These are phyloP conservation scores for Jacaranda mimosifolia DNA, from an alignment of 257 asterid genomes.

Conservation along the genomic window DNA sequence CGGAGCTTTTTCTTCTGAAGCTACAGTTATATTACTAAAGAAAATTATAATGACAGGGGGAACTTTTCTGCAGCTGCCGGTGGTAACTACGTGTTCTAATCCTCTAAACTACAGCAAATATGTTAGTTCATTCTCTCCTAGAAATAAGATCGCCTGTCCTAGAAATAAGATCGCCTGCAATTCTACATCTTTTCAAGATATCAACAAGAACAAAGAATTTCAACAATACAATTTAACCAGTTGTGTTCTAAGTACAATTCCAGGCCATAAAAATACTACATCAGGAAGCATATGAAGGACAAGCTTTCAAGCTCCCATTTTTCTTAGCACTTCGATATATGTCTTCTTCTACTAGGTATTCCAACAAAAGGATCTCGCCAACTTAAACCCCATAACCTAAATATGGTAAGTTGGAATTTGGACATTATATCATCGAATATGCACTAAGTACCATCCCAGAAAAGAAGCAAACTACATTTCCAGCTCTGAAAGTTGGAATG, in stretches of 20 bases:
- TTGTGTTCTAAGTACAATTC: neutral
- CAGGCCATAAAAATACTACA: neutral
- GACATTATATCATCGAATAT: neutral
- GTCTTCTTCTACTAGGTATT: neutral
- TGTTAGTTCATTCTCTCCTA: slow-evolving; percentile 5
- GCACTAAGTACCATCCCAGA: slow-evolving; percentile 9
- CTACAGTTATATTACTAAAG: neutral
- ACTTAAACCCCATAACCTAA: slow-evolving; percentile 3
- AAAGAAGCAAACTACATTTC: slow-evolving; percentile 11
- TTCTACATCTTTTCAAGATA: neutral
- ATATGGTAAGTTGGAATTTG: slow-evolving; percentile 10
- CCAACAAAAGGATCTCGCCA: neutral
- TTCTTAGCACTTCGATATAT: neutral
- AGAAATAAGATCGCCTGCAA: slow-evolving; percentile 6
- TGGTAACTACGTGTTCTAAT: neutral
- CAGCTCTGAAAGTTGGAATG: neutral
- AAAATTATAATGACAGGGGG: neutral
- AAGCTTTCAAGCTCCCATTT: neutral
- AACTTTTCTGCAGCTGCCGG: neutral
- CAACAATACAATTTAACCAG: slow-evolving; percentile 24
- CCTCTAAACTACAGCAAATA: neutral
- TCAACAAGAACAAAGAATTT: neutral
- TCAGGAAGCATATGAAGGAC: neutral
- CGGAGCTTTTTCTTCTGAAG: neutral
- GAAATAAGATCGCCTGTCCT: slow-evolving; percentile 10